Percentiles rank a stretch among this genome's conserved stretches.
phyloP scores from a whole-genome alignment of 2,329 filamentous ascomycete genomes.

The Lithohypha guttulata region DNA sequence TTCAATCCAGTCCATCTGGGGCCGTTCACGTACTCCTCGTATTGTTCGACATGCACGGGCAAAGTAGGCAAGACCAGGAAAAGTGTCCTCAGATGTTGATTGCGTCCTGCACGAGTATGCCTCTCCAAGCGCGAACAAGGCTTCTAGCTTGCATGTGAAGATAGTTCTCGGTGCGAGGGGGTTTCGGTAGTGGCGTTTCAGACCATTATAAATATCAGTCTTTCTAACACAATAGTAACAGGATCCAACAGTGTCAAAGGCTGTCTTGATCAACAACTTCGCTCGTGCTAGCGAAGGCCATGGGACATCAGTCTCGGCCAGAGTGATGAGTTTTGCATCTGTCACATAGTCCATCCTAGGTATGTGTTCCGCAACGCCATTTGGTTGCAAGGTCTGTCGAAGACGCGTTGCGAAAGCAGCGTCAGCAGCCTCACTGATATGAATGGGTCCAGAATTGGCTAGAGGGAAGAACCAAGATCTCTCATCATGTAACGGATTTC shows the following conservation, averaged over 20 bases:
- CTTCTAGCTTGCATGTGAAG: conserved; percentile 37
- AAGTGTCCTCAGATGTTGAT: conserved; percentile 25
- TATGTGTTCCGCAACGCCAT: conserved; percentile 26
- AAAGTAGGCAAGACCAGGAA: conserved; percentile 37
- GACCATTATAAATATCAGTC: conserved; percentile 30
- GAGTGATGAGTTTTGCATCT: conserved; percentile 14
- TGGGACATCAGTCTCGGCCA: conserved; percentile 24
- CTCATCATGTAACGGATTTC: conserved; percentile 28
- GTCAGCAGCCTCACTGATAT: conserved; percentile 31
- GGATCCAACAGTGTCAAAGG: conserved; percentile 28
- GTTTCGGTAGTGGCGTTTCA: conserved; percentile 28
- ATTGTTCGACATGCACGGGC: conserved; percentile 31
- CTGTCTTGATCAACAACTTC: conserved; percentile 28
- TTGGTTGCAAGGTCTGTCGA: conserved; percentile 27
- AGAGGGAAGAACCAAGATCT: conserved; percentile 25
- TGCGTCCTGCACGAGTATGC: conserved; percentile 34
- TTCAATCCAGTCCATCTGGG: conserved; percentile 36
- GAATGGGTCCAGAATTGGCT: conserved; percentile 24
- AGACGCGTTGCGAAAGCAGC: conserved; percentile 32
- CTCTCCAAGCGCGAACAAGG: conserved; percentile 36
- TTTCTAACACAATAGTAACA: conserved; percentile 30
- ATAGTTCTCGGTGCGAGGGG: conserved; percentile 24
- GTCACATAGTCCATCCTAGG: conserved; percentile 10
- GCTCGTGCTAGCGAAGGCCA: conserved; percentile 30
- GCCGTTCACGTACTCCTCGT: conserved; percentile 35